Percentiles rank a stretch among this genome's conserved stretches.
These are phyloP conservation scores for Solanum habrochaites DNA, from an alignment of 257 asterid genomes.

Conservation along the genomic window DNA sequence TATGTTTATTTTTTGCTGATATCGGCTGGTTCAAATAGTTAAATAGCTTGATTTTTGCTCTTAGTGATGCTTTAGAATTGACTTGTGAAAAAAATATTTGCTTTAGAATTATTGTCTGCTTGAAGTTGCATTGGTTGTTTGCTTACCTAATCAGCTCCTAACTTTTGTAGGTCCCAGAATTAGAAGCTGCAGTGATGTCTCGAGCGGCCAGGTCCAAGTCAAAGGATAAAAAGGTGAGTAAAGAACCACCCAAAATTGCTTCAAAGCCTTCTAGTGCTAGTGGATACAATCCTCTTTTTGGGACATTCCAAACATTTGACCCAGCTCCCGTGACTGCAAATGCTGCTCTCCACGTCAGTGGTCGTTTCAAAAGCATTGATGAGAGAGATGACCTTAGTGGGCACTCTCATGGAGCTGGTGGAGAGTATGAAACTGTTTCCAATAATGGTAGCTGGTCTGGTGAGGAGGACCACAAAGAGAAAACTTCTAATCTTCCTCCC, in stretches of 20 bases:
- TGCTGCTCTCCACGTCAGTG: slow-evolving; percentile 42
- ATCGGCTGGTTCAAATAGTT: background rate
- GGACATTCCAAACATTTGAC: slow-evolving; percentile 66
- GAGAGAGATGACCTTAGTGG: slow-evolving; percentile 72
- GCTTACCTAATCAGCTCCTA: slow-evolving; percentile 5
- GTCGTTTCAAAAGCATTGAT: slow-evolving; percentile 76
- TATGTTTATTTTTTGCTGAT: background rate
- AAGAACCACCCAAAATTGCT: slow-evolving; percentile 57
- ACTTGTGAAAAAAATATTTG: background rate
- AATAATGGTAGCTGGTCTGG: slow-evolving; percentile 97
- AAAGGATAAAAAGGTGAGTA: slow-evolving; percentile 65
- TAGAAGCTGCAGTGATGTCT: slow-evolving; percentile 48
- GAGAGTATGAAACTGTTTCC: slow-evolving; percentile 66
- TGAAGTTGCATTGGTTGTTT: slow-evolving; percentile 5
- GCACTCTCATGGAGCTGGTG: slow-evolving; percentile 33
- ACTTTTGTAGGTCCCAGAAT: slow-evolving; percentile 21
- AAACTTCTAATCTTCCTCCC: slow-evolving; percentile 17
- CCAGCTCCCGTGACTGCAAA: slow-evolving; percentile 43
- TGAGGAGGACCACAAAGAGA: slow-evolving; percentile 70
- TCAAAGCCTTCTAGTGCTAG: slow-evolving; percentile 52
- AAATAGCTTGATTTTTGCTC: background rate
- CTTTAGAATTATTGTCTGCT: background rate
- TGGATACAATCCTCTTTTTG: slow-evolving; percentile 76
- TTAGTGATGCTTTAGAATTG: background rate
- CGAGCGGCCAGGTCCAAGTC: slow-evolving; percentile 61